Base-by-base conservation (phyloP, 75 land plant genomes). In the Cupressus sempervirens region DNA sequence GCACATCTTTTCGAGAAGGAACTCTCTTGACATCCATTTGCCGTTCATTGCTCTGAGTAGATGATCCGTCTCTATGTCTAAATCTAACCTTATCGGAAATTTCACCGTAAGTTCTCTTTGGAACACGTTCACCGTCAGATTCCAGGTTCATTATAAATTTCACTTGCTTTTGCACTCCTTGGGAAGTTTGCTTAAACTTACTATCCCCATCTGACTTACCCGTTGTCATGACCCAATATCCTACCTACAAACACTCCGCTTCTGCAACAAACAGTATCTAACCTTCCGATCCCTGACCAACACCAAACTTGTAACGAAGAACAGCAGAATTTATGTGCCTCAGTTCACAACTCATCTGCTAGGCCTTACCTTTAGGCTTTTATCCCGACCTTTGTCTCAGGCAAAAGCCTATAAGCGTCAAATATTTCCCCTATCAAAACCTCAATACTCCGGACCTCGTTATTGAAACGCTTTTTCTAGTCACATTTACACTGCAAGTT, bases 311-410 rank as follows among this genome's bases (percentile, higher is more conserved):
- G 56, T 50, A 88, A 23, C 89, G 89, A 36, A 88, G 89, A n/a
- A 88, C 85, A 82, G 84, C 89, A 41, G 70, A 85, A 52, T 85
- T 40, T 76, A 73, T 87, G 65, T 83, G 67, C 83, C 80, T 82
- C 86, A 74, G 80, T 87, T 87, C 82, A 81, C 89, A 79, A 67
- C 81, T 83, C 89, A 88, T 88, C 85, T 86, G 87, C 87, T 62
- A 41, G 45, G 2, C 52, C n/a, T 79, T 45, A 45, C 32, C 81
- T 79, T 45, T n/a, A 43, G 74, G 35, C 74, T 32, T 72, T 30
- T 30, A 45, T 79, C 50, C 32, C 3, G 81, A 79, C 81, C 40
- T 45, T 11, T 79, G 45, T 79, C 81, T 32, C 50, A 45, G 52
- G 41, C 45, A n/a, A 45, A 79, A 79, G 81, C 48, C 52, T 41